Evolutionary conservation across 768 basidiomycete genomes (phyloP).

Genomic region (Calocera cornea): DNA sequence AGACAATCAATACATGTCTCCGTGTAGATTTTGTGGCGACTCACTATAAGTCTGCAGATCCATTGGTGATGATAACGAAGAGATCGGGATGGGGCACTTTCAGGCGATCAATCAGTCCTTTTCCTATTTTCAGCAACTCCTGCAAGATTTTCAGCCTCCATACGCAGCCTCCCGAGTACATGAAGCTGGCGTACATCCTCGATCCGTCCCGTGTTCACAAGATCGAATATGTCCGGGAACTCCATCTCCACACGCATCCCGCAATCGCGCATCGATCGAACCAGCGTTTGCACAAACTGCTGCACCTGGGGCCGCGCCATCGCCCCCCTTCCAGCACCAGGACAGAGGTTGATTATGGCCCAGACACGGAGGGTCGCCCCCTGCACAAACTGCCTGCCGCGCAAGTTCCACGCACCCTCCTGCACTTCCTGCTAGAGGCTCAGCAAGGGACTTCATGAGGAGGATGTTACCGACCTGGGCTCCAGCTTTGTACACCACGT

Average conservation of each 20-base stretch:
- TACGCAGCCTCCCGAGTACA: background rate
- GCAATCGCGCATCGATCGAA: background rate
- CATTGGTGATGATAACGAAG: background rate
- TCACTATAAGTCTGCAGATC: background rate
- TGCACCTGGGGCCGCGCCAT: background rate
- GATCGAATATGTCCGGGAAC: background rate
- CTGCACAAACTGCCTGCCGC: background rate
- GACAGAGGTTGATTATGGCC: background rate
- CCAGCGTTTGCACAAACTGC: background rate
- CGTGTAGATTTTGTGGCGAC: background rate
- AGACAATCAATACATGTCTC: background rate
- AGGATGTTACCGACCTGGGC: background rate
- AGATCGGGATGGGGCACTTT: background rate
- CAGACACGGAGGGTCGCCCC: background rate
- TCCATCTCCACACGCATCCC: background rate
- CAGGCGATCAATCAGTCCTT: background rate
- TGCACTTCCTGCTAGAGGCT: background rate
- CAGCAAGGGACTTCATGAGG: background rate
- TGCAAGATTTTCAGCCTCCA: background rate
- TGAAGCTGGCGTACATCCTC: background rate
- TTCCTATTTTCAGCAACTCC: background rate
- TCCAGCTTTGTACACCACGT: background rate
- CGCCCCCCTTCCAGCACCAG: background rate
- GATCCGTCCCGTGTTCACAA: background rate
- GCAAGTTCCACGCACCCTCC: background rate